Evolutionary conservation across 495 filamentous ascomycete genomes (phyloP).

Genomic region (Penicillium malachiteum): DNA sequence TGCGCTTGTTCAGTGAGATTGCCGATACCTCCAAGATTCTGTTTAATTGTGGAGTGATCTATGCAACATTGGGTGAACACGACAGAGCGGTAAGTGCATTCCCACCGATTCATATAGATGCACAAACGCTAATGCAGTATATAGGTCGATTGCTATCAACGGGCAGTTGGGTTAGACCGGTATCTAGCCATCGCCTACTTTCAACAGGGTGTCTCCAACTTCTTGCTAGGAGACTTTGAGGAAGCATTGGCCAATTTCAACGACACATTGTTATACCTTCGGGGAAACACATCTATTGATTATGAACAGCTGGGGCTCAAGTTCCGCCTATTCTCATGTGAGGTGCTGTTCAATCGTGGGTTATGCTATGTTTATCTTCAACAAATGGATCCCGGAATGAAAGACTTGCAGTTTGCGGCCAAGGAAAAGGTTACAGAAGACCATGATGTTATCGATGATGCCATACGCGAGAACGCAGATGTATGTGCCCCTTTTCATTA

Average conservation of each 20-base stretch:
- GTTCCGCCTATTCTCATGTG: constrained; percentile 96
- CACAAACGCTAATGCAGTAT: neutral
- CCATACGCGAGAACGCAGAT: constrained; percentile 89
- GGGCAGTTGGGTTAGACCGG: constrained; percentile 81
- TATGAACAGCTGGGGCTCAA: constrained; percentile 95
- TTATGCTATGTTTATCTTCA: constrained; percentile 97
- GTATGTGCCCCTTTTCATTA: constrained; percentile 44
- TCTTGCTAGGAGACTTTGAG: constrained; percentile 94
- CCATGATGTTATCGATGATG: constrained; percentile 97
- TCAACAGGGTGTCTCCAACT: constrained; percentile 98
- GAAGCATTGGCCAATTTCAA: constrained; percentile 99
- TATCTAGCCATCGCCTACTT: constrained; percentile 98
- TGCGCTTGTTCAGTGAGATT: constrained; percentile 80
- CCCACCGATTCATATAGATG: neutral
- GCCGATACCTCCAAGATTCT: constrained; percentile 97
- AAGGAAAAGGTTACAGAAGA: constrained; percentile 94
- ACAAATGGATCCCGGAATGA: constrained; percentile 84
- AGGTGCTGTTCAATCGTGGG: constrained; percentile 96
- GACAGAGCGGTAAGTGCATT: constrained; percentile 76
- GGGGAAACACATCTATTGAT: constrained; percentile 95
- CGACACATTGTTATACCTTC: constrained; percentile 90
- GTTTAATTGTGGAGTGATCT: constrained; percentile 98
- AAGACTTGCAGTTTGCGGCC: constrained; percentile 87
- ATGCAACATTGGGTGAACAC: constrained; percentile 96
- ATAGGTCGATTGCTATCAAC: constrained; percentile 93